These are phyloP conservation scores for Sporormia fimetaria DNA, from an alignment of 495 filamentous ascomycete species.

Conservation along the genomic window DNA sequence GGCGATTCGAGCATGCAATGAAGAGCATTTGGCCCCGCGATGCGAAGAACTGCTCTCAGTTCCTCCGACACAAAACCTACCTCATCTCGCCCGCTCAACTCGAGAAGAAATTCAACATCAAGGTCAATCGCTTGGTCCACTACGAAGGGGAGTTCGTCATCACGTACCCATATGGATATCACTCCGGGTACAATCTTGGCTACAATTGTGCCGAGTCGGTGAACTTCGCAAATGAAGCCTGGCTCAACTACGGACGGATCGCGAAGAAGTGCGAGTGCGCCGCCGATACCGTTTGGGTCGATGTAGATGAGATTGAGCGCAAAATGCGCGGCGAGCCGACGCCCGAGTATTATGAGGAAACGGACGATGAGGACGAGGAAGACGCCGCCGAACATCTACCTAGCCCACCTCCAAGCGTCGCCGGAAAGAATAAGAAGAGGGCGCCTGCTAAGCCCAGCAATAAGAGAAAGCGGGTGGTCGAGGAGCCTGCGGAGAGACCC, in stretches of 20 bases:
- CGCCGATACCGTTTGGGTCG: conserved; percentile 95
- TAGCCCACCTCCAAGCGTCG: conserved; percentile 67
- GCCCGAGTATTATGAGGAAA: conserved; percentile 72
- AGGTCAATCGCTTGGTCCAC: conserved; percentile 90
- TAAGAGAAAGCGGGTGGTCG: conserved; percentile 48
- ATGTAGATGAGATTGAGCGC: conserved; percentile 87
- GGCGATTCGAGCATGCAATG: conserved; percentile 90
- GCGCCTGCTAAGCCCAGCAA: conserved; percentile 27
- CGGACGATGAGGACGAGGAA: conserved; percentile 63
- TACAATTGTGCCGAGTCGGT: conserved; percentile 99
- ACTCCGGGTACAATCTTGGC: conserved; percentile 94
- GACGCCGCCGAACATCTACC: conserved; percentile 58
- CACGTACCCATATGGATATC: conserved; percentile 96
- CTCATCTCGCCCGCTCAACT: conserved; percentile 87
- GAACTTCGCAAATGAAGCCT: conserved; percentile 91
- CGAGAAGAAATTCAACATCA: conserved; percentile 79
- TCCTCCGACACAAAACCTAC: conserved; percentile 94
- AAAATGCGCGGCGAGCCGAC: conserved; percentile 87
- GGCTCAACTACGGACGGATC: conserved; percentile 87
- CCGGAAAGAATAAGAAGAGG: conserved; percentile 44
- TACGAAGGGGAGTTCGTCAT: conserved; percentile 97
- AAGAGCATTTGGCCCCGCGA: conserved; percentile 89
- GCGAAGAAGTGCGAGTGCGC: conserved; percentile 97
- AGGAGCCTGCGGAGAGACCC: conserved; percentile 42
- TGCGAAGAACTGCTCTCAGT: conserved; percentile 94